Conservation (phyloP, 192 early-diverging fungal species). For the Coemansia reversa region DNA sequence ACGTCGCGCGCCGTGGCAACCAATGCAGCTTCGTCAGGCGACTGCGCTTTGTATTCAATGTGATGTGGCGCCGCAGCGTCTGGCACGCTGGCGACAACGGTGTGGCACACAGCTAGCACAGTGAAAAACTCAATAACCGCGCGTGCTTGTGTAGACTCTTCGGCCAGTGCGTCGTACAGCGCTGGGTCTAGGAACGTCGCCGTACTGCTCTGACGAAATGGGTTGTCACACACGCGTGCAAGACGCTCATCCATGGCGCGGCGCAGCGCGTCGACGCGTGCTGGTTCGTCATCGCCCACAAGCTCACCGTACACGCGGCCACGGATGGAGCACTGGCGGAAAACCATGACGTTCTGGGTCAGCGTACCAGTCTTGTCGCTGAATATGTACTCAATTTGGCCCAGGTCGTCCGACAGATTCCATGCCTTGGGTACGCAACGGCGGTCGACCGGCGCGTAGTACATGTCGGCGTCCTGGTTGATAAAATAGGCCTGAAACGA, state of each 20-base stretch:
- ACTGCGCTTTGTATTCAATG: constrained; percentile 88
- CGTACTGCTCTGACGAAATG: constrained; percentile 60
- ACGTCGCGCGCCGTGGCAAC: constrained; percentile 82
- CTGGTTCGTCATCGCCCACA: constrained; percentile 31
- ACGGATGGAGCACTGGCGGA: constrained; percentile 85
- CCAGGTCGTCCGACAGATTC: constrained; percentile 91
- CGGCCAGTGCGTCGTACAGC: constrained; percentile 62
- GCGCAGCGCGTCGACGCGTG: constrained; percentile 19
- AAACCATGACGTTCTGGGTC: constrained; percentile 97
- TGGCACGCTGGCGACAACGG: constrained; percentile 69
- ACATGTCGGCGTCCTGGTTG: constrained; percentile 87
- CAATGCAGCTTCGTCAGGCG: constrained; percentile 92
- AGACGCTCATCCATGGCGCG: constrained; percentile 62
- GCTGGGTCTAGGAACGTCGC: constrained; percentile 71
- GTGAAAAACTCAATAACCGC: constrained; percentile 80
- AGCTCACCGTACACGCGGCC: constrained; percentile 78
- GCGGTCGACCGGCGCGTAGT: constrained; percentile 70
- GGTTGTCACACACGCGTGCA: constrained; percentile 58
- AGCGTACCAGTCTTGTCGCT: constrained; percentile 97
- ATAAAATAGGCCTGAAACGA: constrained; percentile 92
- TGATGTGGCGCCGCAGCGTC: constrained; percentile 50
- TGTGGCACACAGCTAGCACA: constrained; percentile 84
- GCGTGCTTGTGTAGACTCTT: constrained; percentile 57
- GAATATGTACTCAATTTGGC: constrained; percentile 95
- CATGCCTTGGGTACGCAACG: constrained; percentile 84